These are phyloP conservation scores for Irpex sp. DNA, from an alignment of 1,284 basidiomycete genomes.

Conservation along the genomic window DNA sequence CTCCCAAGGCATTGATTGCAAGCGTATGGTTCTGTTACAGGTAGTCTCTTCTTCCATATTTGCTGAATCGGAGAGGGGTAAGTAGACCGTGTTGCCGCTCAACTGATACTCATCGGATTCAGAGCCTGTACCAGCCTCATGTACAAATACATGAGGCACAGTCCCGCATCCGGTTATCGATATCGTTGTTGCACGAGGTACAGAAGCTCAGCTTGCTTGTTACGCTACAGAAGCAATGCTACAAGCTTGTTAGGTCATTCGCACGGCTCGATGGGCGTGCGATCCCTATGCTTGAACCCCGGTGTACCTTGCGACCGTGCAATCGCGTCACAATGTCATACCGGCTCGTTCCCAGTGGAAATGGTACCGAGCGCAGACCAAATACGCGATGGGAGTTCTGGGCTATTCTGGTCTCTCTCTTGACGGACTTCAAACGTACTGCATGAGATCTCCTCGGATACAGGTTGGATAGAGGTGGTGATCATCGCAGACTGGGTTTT, in stretches of 20 bases:
- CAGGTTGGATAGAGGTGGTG: no score
- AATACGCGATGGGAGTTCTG: no score
- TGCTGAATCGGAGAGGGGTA: background rate
- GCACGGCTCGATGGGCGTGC: background rate
- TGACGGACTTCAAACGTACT: no score
- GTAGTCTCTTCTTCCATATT: background rate
- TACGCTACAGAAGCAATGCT: background rate
- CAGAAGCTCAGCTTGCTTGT: background rate
- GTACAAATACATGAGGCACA: background rate
- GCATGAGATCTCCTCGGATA: no score
- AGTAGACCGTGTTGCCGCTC: background rate
- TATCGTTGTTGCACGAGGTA: background rate
- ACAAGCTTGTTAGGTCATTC: background rate
- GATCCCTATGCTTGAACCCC: background rate
- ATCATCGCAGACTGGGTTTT: no score
- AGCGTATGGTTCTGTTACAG: background rate
- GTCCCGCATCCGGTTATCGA: background rate
- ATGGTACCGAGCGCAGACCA: no score
- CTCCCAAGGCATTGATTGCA: background rate
- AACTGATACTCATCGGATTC: background rate
- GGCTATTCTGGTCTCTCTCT: no score
- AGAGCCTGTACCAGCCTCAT: background rate
- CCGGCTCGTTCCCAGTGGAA: no score
- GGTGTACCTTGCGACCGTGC: background rate
- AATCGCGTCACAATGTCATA: background rate